These are phyloP conservation scores for Saururus chinensis DNA, from an alignment of 164 flowering plant species.

Conservation along the genomic window DNA sequence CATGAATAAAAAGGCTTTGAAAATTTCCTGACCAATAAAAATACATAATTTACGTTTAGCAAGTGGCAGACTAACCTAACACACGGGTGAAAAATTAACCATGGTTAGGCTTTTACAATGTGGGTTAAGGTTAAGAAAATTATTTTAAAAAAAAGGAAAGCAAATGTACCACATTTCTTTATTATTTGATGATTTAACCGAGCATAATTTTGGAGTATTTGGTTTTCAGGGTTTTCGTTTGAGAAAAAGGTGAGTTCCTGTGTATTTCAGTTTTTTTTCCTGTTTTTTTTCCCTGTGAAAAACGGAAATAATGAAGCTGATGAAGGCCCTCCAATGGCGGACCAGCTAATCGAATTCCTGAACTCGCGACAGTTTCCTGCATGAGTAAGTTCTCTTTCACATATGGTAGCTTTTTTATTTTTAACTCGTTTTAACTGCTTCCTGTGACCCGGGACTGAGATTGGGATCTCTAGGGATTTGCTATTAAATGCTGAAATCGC, in stretches of 20 bases:
- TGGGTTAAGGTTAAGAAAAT: constrained; percentile 14
- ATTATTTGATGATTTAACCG: background rate
- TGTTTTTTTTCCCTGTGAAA: too few relatives aligned
- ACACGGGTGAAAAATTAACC: constrained; percentile 21
- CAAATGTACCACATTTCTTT: constrained; percentile 7
- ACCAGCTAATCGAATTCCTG: constrained; percentile 23
- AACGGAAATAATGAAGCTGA: constrained; percentile 2
- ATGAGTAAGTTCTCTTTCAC: constrained; percentile 13
- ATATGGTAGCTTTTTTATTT: constrained; percentile 1
- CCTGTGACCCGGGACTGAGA: constrained; percentile 10
- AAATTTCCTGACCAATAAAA: background rate
- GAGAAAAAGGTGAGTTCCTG: constrained; percentile 4
- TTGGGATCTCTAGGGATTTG: constrained; percentile 19
- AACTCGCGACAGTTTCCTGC: background rate
- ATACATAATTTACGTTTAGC: constrained; percentile 6
- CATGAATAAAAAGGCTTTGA: too few relatives aligned
- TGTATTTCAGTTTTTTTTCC: too few relatives aligned
- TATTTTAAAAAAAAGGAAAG: constrained; percentile 3
- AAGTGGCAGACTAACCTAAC: constrained; percentile 3
- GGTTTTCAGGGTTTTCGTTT: constrained; percentile 21
- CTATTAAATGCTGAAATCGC: background rate
- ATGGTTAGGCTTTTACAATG: constrained; percentile 17
- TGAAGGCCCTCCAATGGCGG: constrained; percentile 30
- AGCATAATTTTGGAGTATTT: constrained; percentile 4
- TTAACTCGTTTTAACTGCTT: constrained; percentile 4